Base-by-base conservation (phyloP, 192 early-diverging fungal genomes). In the Fimicolochytrium jonesii region DNA sequence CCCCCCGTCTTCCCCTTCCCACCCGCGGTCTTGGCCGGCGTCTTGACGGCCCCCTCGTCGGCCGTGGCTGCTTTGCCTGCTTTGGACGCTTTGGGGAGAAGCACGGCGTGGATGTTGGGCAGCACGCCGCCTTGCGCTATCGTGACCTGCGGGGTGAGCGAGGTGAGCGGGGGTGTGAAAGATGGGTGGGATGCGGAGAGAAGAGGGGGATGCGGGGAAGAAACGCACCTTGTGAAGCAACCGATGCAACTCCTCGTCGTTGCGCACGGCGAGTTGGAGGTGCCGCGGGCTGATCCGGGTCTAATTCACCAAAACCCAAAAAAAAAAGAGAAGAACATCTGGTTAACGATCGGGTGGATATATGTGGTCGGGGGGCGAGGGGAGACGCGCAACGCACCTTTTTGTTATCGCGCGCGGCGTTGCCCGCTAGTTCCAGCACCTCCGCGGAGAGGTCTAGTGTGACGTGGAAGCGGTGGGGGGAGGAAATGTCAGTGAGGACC, bases 341-440 rank as follows among this genome's bases (percentile, higher is more conserved):
- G 37, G 37, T 39, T 39, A 17, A 39, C 9, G 17, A 39, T 39
- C 17, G 37, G 37, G 37, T 50, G 48, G 18, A 2, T 13, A 28
- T 28, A 1, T 13, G 18, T 50, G 48, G 48, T 50, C 13, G 13
- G 18, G 28, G 17, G 20, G 20, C 20, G 41, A 15, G 39, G 17
- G 17, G 20, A 0, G 41, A 15, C 1, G 17, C 20, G 41, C 20
- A 1, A 1, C 23, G 34, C 25, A 18, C 45, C 46, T 88, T 86
- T 66, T 92, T 92, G 32, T 91, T 73, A 61, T 94, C 92, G 61
- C 86, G 87, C 35, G 90, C 87, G 4, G 92, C 92, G 72, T 94
- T 94, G 34, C 92, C 92, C 41, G 92, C 90, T 63, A 94, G 80
- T 72, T 94, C 92, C 34, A 94, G 78, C 5, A 94, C 87, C 74